phyloP scores from a whole-genome alignment of 805 yeast genomes.

The Pichia nakasei region DNA sequence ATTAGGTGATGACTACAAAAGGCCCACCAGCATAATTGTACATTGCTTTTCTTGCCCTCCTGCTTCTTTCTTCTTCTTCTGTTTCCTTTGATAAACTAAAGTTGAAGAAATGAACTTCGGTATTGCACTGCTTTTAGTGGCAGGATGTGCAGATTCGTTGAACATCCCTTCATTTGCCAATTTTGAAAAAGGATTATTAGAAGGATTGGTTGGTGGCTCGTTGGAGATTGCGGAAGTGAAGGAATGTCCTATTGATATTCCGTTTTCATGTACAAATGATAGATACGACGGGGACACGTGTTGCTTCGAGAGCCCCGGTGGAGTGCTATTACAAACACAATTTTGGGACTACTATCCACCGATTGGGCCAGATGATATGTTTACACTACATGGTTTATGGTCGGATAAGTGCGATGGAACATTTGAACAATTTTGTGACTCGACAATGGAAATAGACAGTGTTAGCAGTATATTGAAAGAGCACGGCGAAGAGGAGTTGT shows the following conservation, averaged over 20 bases:
- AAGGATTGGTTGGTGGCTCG: background rate
- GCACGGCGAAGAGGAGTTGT: conserved; percentile 42
- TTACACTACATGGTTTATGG: conserved; percentile 85
- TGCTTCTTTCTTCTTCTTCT: too few relatives aligned
- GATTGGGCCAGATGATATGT: conserved; percentile 59
- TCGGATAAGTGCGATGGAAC: conserved; percentile 82
- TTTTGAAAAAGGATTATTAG: background rate
- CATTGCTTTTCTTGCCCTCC: too few relatives aligned
- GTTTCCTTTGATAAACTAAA: too few relatives aligned
- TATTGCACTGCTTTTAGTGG: too few relatives aligned
- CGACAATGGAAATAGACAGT: conserved; percentile 43
- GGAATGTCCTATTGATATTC: conserved; percentile 48
- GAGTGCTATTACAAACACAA: conserved; percentile 75
- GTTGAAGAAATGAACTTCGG: too few relatives aligned
- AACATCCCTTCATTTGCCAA: background rate
- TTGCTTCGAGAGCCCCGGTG: conserved; percentile 84
- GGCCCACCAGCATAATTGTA: too few relatives aligned
- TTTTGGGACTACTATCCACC: conserved; percentile 87
- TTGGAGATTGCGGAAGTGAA: conserved; percentile 4
- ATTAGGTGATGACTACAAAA: too few relatives aligned
- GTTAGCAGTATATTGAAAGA: conserved; percentile 38
- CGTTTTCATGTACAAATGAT: conserved; percentile 51
- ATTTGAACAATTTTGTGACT: conserved; percentile 71
- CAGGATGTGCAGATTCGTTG: background rate
- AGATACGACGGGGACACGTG: conserved; percentile 54